phyloP scores from a whole-genome alignment of 1,284 basidiomycete species.

The Phlebopus sp. region DNA sequence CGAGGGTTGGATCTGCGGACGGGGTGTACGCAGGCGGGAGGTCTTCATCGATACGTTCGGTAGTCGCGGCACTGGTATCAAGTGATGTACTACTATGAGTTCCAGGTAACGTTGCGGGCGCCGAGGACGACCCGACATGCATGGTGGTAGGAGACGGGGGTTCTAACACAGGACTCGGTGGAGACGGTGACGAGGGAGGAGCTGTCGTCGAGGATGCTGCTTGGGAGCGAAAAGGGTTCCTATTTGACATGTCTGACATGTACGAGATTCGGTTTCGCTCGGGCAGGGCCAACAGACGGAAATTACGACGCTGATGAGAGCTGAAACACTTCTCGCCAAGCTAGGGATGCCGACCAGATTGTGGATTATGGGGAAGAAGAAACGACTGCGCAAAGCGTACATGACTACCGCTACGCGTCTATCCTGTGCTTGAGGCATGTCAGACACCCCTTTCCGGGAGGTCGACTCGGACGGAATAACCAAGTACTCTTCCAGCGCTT shows the following conservation, averaged over 20 bases:
- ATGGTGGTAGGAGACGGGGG: neutral
- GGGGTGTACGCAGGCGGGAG: constrained; percentile 67
- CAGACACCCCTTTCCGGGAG: too few species aligned
- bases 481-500: neutral
- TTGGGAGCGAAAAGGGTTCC: constrained; percentile 19
- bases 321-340: too few species aligned
- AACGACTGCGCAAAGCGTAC: too few species aligned
- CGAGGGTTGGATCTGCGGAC: constrained; percentile 46
- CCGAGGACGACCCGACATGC: neutral
- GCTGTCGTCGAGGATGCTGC: neutral
- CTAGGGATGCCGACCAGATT: too few species aligned
- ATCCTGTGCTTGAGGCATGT: too few species aligned
- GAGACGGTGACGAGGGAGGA: constrained; percentile 4
- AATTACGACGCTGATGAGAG: too few species aligned
- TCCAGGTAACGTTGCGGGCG: neutral
- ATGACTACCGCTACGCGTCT: too few species aligned
- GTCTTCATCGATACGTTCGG: constrained; percentile 38
- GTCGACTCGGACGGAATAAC: too few species aligned
- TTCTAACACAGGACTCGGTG: constrained; percentile 11
- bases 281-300: too few species aligned
- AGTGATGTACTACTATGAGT: neutral
- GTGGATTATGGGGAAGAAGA: too few species aligned
- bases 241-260: constrained; percentile 10
- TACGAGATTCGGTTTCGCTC: too few species aligned
- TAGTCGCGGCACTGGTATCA: neutral